phyloP scores from a whole-genome alignment of 2,329 filamentous ascomycete genomes.

The Colletotrichum orbiculare region DNA sequence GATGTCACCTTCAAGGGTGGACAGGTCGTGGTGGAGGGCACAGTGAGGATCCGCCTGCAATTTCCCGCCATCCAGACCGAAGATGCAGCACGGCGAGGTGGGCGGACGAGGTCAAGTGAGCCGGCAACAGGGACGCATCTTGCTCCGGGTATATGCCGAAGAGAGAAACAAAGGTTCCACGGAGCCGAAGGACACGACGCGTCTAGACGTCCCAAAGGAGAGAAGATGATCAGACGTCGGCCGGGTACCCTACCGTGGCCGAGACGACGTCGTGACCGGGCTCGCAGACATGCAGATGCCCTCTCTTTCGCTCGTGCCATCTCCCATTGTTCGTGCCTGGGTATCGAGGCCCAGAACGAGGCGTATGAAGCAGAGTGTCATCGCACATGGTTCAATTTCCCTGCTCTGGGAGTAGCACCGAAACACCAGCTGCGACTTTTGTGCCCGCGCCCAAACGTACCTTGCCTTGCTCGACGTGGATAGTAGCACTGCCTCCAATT shows the following conservation, averaged over 20 bases:
- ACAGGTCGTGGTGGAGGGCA: neutral
- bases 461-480: no score
- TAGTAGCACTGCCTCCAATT: no score
- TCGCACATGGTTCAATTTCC: neutral
- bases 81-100: neutral
- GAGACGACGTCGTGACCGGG: neutral
- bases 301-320: neutral
- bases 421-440: conserved; percentile 29
- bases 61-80: conserved; percentile 34
- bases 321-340: no score
- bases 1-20: conserved; percentile 15
- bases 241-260: neutral
- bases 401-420: conserved; percentile 25
- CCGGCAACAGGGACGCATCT: neutral
- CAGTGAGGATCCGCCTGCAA: conserved; percentile 25
- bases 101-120: conserved; percentile 13
- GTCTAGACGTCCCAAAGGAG: neutral
- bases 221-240: neutral
- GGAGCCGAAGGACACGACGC: neutral
- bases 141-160: conserved; percentile 22
- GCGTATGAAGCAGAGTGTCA: no score
- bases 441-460: conserved; percentile 6
- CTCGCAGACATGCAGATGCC: conserved; percentile 2
- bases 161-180: conserved; percentile 15
- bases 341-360: no score